These are phyloP conservation scores for Anacardium occidentale DNA, from an alignment of 345 rosid genomes.

Conservation along the genomic window DNA sequence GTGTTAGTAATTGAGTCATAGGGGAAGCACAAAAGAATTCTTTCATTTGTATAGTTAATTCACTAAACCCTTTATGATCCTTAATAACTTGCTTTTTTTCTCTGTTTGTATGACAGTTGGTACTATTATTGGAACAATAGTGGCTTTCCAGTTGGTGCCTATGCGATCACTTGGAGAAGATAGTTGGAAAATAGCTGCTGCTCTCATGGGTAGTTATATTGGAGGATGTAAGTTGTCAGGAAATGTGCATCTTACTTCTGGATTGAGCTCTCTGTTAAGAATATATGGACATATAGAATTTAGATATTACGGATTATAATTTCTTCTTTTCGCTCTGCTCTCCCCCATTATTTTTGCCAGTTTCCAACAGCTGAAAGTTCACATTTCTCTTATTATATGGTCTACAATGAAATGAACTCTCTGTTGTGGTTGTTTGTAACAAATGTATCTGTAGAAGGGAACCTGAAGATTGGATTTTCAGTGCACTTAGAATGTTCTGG, in stretches of 20 bases:
- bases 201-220: slow-evolving; percentile 86
- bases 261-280: slow-evolving; percentile 22
- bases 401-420: not conserved
- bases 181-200: slow-evolving; percentile 91
- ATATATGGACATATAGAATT: too few relatives aligned
- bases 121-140: slow-evolving; percentile 62
- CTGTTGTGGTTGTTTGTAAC: not conserved
- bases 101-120: slow-evolving; percentile 51
- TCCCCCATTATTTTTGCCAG: not conserved
- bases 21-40: not conserved
- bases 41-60: not conserved
- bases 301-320: not conserved
- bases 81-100: not conserved
- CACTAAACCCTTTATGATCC: not conserved
- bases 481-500: too few relatives aligned
- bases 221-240: slow-evolving; percentile 63
- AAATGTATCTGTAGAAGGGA: not conserved
- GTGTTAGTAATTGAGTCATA: not conserved
- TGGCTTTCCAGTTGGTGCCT: slow-evolving; percentile 71
- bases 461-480: not conserved
- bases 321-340: not conserved
- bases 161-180: slow-evolving; percentile 90
- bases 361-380: not conserved
- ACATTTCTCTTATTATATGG: not conserved
- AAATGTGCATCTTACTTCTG: slow-evolving; percentile 13